phyloP scores from a whole-genome alignment of 1,139 yeast genomes.

The Candida dubliniensis region DNA sequence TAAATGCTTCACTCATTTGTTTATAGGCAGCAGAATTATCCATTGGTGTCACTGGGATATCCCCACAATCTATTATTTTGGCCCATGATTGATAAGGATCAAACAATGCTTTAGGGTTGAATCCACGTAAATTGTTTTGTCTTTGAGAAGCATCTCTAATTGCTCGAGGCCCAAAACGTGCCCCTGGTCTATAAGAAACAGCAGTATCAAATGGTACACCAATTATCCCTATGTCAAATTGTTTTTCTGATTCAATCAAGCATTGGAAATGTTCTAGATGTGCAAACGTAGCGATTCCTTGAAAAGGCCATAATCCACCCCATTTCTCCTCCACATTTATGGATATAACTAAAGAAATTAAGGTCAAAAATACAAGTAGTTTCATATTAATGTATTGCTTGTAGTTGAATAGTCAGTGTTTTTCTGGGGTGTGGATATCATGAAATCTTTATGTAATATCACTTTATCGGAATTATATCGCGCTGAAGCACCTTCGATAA shows the following conservation, averaged over 20 bases:
- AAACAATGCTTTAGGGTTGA: conserved; percentile 61
- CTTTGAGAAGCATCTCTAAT: conserved; percentile 73
- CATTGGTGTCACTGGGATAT: conserved; percentile 77
- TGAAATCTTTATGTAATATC: not conserved
- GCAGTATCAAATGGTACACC: conserved; percentile 85
- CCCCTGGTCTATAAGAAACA: conserved; percentile 71
- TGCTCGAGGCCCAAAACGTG: conserved; percentile 79
- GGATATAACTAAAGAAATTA: not conserved
- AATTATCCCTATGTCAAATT: conserved; percentile 64
- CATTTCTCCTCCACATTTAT: conserved; percentile 52
- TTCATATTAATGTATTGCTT: conserved; percentile 1
- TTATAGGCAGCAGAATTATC: conserved; percentile 66
- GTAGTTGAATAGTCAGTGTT: not conserved
- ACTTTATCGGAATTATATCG: no score
- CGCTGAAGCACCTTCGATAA: not conserved
- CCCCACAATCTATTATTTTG: conserved; percentile 72
- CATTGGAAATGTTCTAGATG: conserved; percentile 63
- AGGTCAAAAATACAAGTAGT: not conserved
- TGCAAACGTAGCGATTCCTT: conserved; percentile 73
- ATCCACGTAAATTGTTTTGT: conserved; percentile 65
- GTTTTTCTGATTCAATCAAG: conserved; percentile 44
- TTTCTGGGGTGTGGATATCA: not conserved
- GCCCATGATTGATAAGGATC: conserved; percentile 75
- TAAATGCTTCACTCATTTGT: conserved; percentile 71
- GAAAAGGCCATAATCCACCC: conserved; percentile 68